phyloP scores from a whole-genome alignment of 257 asterid species.

The Ligustrum vulgare region DNA sequence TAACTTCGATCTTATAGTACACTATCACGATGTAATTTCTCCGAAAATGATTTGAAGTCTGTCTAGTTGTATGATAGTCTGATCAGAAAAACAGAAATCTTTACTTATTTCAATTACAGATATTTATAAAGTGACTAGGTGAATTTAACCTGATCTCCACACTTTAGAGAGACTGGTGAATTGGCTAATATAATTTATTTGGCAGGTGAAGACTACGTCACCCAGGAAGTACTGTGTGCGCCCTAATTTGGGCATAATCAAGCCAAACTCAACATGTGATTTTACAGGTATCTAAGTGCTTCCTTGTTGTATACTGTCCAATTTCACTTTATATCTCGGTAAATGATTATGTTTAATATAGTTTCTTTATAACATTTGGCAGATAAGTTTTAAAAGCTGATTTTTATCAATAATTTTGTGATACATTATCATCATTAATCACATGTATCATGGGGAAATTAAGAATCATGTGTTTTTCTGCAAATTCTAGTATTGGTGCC shows the following conservation, averaged over 20 bases:
- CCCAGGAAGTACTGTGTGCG: conserved; percentile 89
- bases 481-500: not conserved
- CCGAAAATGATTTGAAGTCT: not conserved
- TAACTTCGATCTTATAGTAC: conserved; percentile 23
- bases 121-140: not conserved
- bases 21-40: conserved; percentile 12
- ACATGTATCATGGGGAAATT: not conserved
- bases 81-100: not conserved
- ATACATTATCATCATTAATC: not conserved
- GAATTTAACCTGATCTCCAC: not conserved
- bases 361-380: not conserved
- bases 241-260: conserved; percentile 83
- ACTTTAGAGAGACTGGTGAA: not conserved
- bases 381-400: not conserved
- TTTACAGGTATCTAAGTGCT: conserved; percentile 58
- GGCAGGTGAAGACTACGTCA: conserved; percentile 90
- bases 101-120: not conserved
- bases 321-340: not conserved
- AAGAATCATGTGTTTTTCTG: not conserved
- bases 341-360: not conserved
- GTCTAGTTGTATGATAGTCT: not conserved
- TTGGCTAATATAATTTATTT: conserved; percentile 21
- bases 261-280: conserved; percentile 67
- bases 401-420: not conserved
- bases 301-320: conserved; percentile 3